Base-by-base conservation (phyloP, 2,329 filamentous ascomycete species). In the Alternaria longipes region DNA sequence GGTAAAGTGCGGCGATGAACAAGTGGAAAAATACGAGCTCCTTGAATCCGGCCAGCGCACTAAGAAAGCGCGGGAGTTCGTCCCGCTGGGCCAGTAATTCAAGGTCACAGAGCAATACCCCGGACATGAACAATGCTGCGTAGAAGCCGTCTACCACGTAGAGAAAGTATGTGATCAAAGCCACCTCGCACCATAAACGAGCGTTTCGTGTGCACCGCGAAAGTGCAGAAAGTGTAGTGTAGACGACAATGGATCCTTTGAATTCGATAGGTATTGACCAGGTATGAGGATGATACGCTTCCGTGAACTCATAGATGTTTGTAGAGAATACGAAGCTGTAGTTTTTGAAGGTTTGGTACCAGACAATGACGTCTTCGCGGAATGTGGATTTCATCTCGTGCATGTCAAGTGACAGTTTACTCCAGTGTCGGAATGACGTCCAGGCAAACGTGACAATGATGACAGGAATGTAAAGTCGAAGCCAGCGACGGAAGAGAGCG, bases 291-390 rank as follows among this genome's bases (percentile, higher is more conserved):
- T 79, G 75, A 51, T 76, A 79, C 1, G 55, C 54, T 20, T 51
- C 50, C 80, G 76, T 89, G 56, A 88, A 82, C 81, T 86, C 89
- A 11, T 85, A 84, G 9, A 84, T 78, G 1, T 84, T 85, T 7
- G 87, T 86, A 42, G 85, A 84, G 78, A 87, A 91, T 40, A 90
- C 73, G 72, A 89, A 91, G 75, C 85, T 91, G 78, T 89, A 91
- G 74, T 90, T 90, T 73, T 91, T 91, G 65, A 79, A 75, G 5
- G 65, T 68, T 20, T 64, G 63, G 46, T 76, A 77, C 68, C 74
- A 79, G 9, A 46, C 62, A 50, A 58, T 62, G 30, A 74, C 30
- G 12, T 78, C 75, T 45, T 77, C 74, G 8, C 67, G 54, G 36
- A 69, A 77, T 1, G 71, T 71, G 72, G 86, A 81, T 72, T 91